Percentiles rank a stretch among this genome's conserved stretches.
phyloP scores from a whole-genome alignment of 192 early-diverging fungal species.

The Linnemannia elongata region DNA sequence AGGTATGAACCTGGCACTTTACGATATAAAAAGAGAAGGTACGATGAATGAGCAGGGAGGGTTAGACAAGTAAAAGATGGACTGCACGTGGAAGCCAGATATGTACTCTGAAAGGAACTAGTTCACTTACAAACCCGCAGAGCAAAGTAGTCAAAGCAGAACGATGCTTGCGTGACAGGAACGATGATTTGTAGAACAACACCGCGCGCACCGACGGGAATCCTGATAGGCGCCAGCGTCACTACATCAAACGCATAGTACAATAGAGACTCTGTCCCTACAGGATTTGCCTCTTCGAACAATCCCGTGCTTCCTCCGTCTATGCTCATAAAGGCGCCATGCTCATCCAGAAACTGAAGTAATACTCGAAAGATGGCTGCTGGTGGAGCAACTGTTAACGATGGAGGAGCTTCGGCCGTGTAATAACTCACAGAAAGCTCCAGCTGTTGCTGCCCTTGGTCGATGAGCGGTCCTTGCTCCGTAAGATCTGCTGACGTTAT shows the following conservation, averaged over 20 bases:
- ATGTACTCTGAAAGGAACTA: neutral
- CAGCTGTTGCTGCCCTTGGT: constrained; percentile 45
- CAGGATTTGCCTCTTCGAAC: constrained; percentile 7
- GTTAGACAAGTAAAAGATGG: neutral
- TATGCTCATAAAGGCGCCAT: constrained; percentile 30
- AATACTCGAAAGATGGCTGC: constrained; percentile 28
- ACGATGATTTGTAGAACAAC: constrained; percentile 46
- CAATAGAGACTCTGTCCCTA: constrained; percentile 31
- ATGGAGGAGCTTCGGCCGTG: constrained; percentile 13
- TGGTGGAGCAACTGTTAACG: neutral
- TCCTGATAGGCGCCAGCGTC: constrained; percentile 12
- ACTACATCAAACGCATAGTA: constrained; percentile 47
- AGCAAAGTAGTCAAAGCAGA: constrained; percentile 56
- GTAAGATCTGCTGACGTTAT: constrained; percentile 41
- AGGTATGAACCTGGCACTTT: constrained; percentile 35
- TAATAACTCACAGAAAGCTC: constrained; percentile 41
- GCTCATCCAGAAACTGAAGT: constrained; percentile 37
- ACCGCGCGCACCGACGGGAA: constrained; percentile 32
- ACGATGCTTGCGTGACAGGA: constrained; percentile 25
- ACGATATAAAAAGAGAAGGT: neutral
- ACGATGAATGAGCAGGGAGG: neutral
- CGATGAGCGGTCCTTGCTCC: constrained; percentile 15
- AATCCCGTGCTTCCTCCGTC: neutral
- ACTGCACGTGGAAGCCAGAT: neutral
- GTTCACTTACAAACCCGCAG: constrained; percentile 28